Conservation (phyloP, 805 yeast genomes). For the Saccharomyces jurei region DNA sequence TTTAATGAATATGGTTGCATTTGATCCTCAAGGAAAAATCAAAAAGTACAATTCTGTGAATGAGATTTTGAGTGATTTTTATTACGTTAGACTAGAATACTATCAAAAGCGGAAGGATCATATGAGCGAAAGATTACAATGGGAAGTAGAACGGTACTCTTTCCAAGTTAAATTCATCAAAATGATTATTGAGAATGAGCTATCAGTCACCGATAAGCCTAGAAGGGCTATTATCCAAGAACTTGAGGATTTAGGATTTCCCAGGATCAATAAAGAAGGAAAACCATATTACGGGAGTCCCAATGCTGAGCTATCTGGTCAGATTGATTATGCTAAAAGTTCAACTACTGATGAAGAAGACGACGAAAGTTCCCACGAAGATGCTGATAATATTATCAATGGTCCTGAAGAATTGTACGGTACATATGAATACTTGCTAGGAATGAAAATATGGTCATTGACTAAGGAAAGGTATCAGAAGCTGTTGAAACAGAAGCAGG, state of each 20-base stretch:
- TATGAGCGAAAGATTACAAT: slow-evolving; percentile 57
- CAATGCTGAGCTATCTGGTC: slow-evolving; percentile 18
- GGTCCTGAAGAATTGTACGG: slow-evolving; percentile 46
- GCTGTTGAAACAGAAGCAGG: slow-evolving; percentile 63
- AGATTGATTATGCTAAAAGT: slow-evolving; percentile 32
- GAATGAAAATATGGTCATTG: slow-evolving; percentile 90
- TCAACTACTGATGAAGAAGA: slow-evolving; percentile 34
- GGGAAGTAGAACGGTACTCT: slow-evolving; percentile 64
- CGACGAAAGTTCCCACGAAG: slow-evolving; percentile 35
- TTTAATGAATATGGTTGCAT: slow-evolving; percentile 88
- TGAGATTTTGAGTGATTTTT: slow-evolving; percentile 79
- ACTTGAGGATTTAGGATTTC: slow-evolving; percentile 59
- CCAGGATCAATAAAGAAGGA: slow-evolving; percentile 65
- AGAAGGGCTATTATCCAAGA: slow-evolving; percentile 55
- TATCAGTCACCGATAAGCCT: slow-evolving; percentile 68
- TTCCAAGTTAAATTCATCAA: slow-evolving; percentile 89
- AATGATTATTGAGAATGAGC: slow-evolving; percentile 70
- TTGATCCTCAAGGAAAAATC: slow-evolving; percentile 82
- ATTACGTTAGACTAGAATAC: slow-evolving; percentile 75
- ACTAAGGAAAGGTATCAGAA: slow-evolving; percentile 84
- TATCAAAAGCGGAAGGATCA: slow-evolving; percentile 88
- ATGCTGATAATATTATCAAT: slow-evolving; percentile 31
- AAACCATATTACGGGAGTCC: slow-evolving; percentile 46
- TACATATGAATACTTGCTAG: slow-evolving; percentile 77
- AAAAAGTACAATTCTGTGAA: slow-evolving; percentile 68